These are phyloP conservation scores for Sesbania bispinosa DNA, from an alignment of 306 rosid species.

Conservation along the genomic window DNA sequence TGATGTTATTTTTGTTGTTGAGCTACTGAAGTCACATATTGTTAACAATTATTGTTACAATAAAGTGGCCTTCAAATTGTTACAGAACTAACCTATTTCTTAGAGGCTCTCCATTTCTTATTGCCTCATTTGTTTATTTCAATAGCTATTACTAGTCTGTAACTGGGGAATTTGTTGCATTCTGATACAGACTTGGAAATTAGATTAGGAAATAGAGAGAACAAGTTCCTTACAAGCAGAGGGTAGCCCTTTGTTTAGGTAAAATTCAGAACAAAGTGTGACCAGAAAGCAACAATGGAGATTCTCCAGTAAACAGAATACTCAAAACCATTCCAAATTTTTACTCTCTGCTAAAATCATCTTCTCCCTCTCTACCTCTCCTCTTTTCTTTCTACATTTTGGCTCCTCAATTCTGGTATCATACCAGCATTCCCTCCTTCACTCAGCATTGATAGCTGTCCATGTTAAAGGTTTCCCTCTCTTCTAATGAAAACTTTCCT, in stretches of 20 bases:
- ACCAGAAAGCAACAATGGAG: too few relatives aligned
- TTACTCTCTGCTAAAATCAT: not conserved
- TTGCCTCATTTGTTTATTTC: not conserved
- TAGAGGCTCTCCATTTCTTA: not conserved
- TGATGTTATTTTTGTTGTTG: constrained; percentile 19
- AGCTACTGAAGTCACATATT: constrained; percentile 5
- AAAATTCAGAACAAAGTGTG: too few relatives aligned
- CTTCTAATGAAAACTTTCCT: not conserved
- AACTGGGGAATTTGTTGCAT: constrained; percentile 14
- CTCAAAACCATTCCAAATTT: too few relatives aligned
- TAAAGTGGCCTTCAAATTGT: constrained; percentile 17
- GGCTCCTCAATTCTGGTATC: too few relatives aligned
- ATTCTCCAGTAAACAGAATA: too few relatives aligned
- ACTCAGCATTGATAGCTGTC: too few relatives aligned
- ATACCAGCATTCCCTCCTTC: too few relatives aligned
- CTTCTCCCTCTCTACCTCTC: not conserved
- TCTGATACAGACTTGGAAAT: not conserved
- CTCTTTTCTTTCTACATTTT: too few relatives aligned
- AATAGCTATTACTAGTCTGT: not conserved
- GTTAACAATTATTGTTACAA: not conserved
- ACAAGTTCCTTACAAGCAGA: too few relatives aligned
- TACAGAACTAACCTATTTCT: not conserved
- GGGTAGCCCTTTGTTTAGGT: too few relatives aligned
- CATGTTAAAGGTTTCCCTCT: too few relatives aligned
- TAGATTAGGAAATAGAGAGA: not conserved